Evolutionary conservation across 139 green algal genomes (phyloP), one percentile per base, ranked within the genome.

Genomic region (Picochlorum sp.): DNA sequence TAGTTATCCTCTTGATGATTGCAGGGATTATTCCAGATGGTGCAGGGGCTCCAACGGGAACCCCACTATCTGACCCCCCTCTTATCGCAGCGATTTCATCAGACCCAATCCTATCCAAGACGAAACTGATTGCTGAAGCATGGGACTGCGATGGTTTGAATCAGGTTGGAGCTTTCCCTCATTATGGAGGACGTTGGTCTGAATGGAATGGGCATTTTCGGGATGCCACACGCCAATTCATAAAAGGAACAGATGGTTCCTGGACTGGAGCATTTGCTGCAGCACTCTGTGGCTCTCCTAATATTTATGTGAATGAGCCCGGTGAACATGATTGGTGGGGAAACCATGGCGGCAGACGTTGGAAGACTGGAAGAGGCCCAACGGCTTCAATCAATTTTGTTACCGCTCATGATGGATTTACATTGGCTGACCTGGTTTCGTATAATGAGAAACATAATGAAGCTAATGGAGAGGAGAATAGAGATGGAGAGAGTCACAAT

Each of bases 371-470:
- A 47, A 75, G 92, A 31, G 69, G 68, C 26, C 90, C 92, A 26
- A 67, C 64, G 13, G 77, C 86, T 25, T 87, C 73, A 20, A 67
- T 98, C 74, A 98, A 98, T 84, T 97, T 98, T 67, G 81, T 98
- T 18, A 96, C 84, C 5, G 86, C 88, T 8, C 93, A 99, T 57
- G 93, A 99, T 68, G 93, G 93, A 35, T 98, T 98, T 84, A 91
- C 89, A 25, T 70, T 99, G 47, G 75, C 80, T 3, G 93, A 99
- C 70, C 61, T 96, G 22, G 83, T 89, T 53, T 69, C 84, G 1
- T 99, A 94, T 87, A 98, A 97, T 68, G 78, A 89, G 59, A 99
- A 97, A 76, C 81, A 95, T 63, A 98, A 98, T 72, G 56, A 88
- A 37, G 85, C 80, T 13, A 98, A 97, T 64, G 88, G 88, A 6